These are phyloP conservation scores for Populus hybrid DNA, from an alignment of 441 rosid genomes.

Conservation along the genomic window DNA sequence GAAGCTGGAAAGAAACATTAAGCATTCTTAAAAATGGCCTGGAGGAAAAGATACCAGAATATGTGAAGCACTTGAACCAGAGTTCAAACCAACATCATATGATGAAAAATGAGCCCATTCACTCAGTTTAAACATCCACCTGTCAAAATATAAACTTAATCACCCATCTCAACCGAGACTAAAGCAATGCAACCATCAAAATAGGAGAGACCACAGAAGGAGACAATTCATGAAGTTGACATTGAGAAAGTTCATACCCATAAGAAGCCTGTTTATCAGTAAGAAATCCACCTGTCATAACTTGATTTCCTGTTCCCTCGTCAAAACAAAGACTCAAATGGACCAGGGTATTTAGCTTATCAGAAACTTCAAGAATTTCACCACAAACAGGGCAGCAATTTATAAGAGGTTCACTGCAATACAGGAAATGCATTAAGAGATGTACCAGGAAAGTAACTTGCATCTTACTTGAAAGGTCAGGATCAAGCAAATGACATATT, in stretches of 20 bases:
- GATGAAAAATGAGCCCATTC: slow-evolving; percentile 92
- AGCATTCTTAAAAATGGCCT: not conserved
- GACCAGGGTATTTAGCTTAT: slow-evolving; percentile 74
- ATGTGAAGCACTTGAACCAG: slow-evolving; percentile 85
- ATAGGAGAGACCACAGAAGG: not conserved
- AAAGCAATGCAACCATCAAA: not conserved
- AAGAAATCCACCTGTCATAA: slow-evolving; percentile 94
- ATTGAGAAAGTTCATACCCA: slow-evolving; percentile 51
- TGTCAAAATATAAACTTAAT: slow-evolving; percentile 21
- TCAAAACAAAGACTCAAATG: slow-evolving; percentile 93
- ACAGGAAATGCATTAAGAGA: slow-evolving; percentile 1
- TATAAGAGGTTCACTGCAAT: slow-evolving; percentile 72
- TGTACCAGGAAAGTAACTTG: not conserved
- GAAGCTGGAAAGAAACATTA: slow-evolving; percentile 2
- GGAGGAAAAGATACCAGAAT: slow-evolving; percentile 60
- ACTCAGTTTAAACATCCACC: slow-evolving; percentile 94
- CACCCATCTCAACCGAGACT: slow-evolving; percentile 1
- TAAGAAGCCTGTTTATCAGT: slow-evolving; percentile 91
- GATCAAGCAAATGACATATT: not conserved
- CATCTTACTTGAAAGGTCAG: not conserved
- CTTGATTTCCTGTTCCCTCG: slow-evolving; percentile 91
- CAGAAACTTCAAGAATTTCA: slow-evolving; percentile 63
- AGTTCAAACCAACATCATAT: slow-evolving; percentile 79
- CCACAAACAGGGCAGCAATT: slow-evolving; percentile 91
- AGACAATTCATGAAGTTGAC: slow-evolving; percentile 1